Base-by-base conservation (phyloP, 495 filamentous ascomycete genomes). In the Hypomontagnella monticulosa region DNA sequence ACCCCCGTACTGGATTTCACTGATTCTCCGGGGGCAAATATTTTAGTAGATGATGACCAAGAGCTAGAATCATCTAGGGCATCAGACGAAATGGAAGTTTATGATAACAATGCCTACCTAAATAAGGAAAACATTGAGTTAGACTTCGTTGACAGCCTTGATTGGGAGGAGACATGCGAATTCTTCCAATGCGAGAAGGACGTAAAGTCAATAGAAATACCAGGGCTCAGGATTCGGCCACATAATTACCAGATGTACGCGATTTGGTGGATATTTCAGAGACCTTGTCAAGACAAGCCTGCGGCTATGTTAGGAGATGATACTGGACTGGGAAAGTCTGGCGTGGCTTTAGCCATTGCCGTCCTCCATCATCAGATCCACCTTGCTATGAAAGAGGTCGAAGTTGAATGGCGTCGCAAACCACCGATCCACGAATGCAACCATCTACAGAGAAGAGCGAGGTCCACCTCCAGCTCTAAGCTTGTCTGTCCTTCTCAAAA, bases 291-390 rank as follows among this genome's bases (percentile, higher is more conserved):
- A 0, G 5, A 12, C 1, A 34, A 48, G 6, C 2, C 8, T n/a
- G 20, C 18, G 5, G 20, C 14, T 11, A 18, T 63, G 7, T 23
- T 63, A 15, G 60, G 16, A 3, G 60, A 63, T 18, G 60, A 43
- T 30, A 44, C 56, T 11, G 60, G 60, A 1, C 37, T 63, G 4
- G 60, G 51, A 4, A 63, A 63, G 34, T 50, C 51, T 1, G 43
- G 43, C 3, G 40, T 56, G 23, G 32, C 51, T 4, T 14, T 63
- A 4, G 44, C 30, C 4, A 27, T 37, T 11, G 23, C 36, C 4
- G 15, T 34, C 1, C 14, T 63, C 23, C 8, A 16, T 7, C 36
- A 56, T 23, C 51, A 34, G 7, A 42, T 63, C 0, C 43, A 44
- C 0, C 5, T 23, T 0, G 60, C 50, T n/a, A 0, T 5, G 12